Base-by-base conservation (phyloP, 163 green algal genomes). In the Prototheca wickerhamii region DNA sequence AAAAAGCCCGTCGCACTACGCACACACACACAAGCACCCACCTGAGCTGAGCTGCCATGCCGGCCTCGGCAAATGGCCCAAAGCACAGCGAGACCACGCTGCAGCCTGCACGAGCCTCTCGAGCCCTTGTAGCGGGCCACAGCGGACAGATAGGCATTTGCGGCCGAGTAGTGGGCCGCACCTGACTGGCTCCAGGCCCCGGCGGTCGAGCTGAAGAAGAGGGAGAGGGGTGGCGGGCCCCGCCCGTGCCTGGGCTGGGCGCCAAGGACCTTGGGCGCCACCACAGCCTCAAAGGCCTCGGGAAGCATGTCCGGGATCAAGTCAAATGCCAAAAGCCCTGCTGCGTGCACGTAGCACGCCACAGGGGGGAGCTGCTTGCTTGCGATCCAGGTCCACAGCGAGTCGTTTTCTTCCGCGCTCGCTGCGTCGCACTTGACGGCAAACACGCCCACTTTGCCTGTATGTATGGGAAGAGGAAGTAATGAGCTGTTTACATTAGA, bases 121-220 rank as follows among this genome's bases (percentile, higher is more conserved):
- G 18, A 6, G 46, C 46, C 46, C 46, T 10, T 15, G 40, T 15
- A 49, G 40, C 18, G 46, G 46, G 15, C 18, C 46, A 12, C 46
- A 54, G 5, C 18, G 3, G 64, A 26, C 43, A 72, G 21, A 26
- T 34, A 68, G 46, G 30, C 43, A 37, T 73, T 74, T 17, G 37
- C 54, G 21, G 67, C 72, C 2, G 63, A 17, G 30, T 79, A 79
- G 37, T 79, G 72, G 18, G 46, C 61, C 2, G 62, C 72, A 15
- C 73, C 73, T 40, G 43, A 26, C 37, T 80, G 73, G 25, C 53
- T 64, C 73, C 73, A 80, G 15, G 73, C 52, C 2, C 61, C 34
- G 4, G 73, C 64, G 18, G 64, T 80, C 21, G 73, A 80, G 7
- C 51, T 62, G 26, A 79, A 63, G 23, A 70, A 43, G 3, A 56